Base-by-base conservation (phyloP, 2,329 filamentous ascomycete genomes). In the Thielaviopsis euricoi region DNA sequence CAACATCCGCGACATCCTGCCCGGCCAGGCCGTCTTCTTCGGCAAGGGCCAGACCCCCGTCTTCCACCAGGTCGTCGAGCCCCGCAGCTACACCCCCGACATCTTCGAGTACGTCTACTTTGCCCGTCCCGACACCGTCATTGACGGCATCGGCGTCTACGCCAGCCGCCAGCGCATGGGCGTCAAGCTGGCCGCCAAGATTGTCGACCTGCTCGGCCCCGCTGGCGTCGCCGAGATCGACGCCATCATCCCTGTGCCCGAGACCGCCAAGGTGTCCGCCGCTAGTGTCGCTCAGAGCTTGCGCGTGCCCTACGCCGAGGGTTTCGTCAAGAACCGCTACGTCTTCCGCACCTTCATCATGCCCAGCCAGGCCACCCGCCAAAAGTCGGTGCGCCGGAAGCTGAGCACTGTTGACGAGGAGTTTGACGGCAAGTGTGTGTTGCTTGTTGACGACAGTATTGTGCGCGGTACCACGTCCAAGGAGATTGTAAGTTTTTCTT, bases 381-480 rank as follows among this genome's bases (percentile, higher is more conserved):
- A 93, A 66, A 91, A 91, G 71, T 86, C 88, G 63, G 89, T 97
- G 10, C 84, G 91, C 3, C 81, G 90, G 53, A 97, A 97, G 73
- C 77, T 97, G 46, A 91, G 87, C 61, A 82, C 90, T 21, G 95
- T 96, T 71, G 81, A 83, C 25, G 82, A 84, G 43, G 89, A 96
- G 67, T 96, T 96, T 70, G 76, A 83, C 59, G 87, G 80, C 63
- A 84, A 86, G 64, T 86, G 84, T 60, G 86, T 97, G 7, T 76
- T 89, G 12, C 74, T 97, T 0, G 87, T 96, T 1, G 91, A 96
- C 64, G 91, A 96, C 71, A 88, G 83, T 64, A 89, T 95, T 60
- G 90, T 95, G 4, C 81, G 90, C 43, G 90, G 89, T 54, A 94
- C 87, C 0, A 95, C 88, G 3, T 68, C 85, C 10, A 53, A 86